Base-by-base conservation (phyloP, 805 yeast species). In the Candida insectorum region DNA sequence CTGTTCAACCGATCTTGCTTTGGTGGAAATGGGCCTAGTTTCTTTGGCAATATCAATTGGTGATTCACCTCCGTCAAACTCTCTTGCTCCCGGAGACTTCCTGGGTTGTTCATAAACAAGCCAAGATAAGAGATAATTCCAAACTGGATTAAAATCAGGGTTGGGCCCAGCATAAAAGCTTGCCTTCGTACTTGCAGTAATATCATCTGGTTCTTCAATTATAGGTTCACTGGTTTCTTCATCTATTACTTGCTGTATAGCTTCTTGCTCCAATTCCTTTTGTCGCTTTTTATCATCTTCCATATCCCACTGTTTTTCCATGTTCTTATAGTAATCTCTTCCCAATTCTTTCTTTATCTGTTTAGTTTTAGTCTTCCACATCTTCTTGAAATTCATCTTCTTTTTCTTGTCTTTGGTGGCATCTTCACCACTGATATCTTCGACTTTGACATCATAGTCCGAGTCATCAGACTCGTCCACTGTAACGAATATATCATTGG, bases 71-170 rank as follows among this genome's bases (percentile, higher is more conserved):
- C 7, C 22, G 9, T 16, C 25, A 12, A n/a, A 12, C 20, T 31
- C 21, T n/a, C n/a, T n/a, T n/a, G n/a, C n/a, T n/a, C n/a, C n/a
- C n/a, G n/a, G n/a, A 20, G 23, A 8, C 11, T 8, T 8, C 11
- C 11, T 20, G 1, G 40, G 30, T 22, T 40, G 47, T n/a, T 57
- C 52, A 40, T 62, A 62, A 3, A 53, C 61, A 2, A 65, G 35
- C 63, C 65, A 62, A 7, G 68, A 59, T 15, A 65, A 48, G 12
- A 63, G 19, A 36, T 56, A 58, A 31, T 54, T 56, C 71, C 71
- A 65, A 8, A 50, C 34, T 3, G 69, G 69, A 33, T 55, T 55
- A 34, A 62, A 63, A 11, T 58, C 41, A 5, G 56, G 54, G 20
- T 39, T 41, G 6, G 26, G 46, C 1, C 42, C 43, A 10, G 47